A percentile compares a stretch with the other conserved stretches of the same genome.
phyloP scores from a whole-genome alignment of 1,284 basidiomycete species.

The Cutaneotrichosporon sp. region DNA sequence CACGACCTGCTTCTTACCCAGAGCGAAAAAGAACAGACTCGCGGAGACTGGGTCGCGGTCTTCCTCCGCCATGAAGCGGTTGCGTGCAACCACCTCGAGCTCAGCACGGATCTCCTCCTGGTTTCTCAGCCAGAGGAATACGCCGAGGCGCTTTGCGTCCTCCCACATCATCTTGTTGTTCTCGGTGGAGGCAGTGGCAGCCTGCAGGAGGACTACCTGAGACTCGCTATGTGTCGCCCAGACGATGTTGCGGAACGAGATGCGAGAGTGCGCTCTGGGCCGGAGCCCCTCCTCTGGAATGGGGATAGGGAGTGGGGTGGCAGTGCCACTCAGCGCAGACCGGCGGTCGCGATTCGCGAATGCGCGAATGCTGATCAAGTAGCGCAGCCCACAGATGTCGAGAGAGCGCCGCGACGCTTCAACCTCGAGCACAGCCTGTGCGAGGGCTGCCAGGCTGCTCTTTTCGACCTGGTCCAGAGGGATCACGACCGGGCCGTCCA shows the following conservation, averaged over 20 bases:
- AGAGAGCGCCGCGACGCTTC: constrained; percentile 81
- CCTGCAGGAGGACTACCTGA: constrained; percentile 75
- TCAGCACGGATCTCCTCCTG: constrained; percentile 70
- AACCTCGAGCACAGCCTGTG: constrained; percentile 83
- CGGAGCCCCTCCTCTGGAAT: not conserved
- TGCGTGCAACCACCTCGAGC: constrained; percentile 86
- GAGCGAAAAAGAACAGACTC: constrained; percentile 90
- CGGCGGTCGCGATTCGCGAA: constrained; percentile 44
- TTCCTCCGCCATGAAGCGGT: constrained; percentile 83
- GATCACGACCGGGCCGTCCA: constrained; percentile 66
- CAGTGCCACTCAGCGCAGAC: constrained; percentile 23
- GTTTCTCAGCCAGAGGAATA: constrained; percentile 84
- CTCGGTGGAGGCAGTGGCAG: constrained; percentile 68
- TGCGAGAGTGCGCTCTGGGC: constrained; percentile 7
- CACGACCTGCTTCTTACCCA: constrained; percentile 87
- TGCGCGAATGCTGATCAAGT: constrained; percentile 78
- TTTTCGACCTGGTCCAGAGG: constrained; percentile 74
- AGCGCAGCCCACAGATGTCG: constrained; percentile 84
- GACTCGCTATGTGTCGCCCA: constrained; percentile 95
- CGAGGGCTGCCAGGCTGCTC: constrained; percentile 72
- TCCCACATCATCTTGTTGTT: constrained; percentile 79
- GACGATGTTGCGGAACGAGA: constrained; percentile 79
- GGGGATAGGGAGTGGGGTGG: constrained; percentile 17
- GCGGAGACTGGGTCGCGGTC: constrained; percentile 83
- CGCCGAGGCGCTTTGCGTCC: constrained; percentile 78